Conservation (phyloP, 805 yeast genomes). For the Candida easanensis region DNA sequence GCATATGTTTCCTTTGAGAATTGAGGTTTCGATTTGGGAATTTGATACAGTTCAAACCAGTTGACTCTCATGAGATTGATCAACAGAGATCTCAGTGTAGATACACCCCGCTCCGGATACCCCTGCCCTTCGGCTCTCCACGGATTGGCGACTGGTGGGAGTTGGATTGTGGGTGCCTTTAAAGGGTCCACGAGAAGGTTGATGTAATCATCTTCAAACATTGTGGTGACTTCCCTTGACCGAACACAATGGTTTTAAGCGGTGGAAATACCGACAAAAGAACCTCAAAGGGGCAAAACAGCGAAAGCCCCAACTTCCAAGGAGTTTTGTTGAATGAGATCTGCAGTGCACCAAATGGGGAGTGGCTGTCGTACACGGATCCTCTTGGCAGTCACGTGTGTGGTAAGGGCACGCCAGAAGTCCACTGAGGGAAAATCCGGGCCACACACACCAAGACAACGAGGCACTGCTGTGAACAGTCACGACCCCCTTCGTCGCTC, state of each 20-base stretch:
- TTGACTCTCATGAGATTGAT: slow-evolving; percentile 1
- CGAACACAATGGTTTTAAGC: no score
- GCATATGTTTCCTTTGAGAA: slow-evolving; percentile 3
- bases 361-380: no score
- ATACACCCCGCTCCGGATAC: background rate
- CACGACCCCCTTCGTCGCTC: no score
- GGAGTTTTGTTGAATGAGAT: no score
- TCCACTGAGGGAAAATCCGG: no score
- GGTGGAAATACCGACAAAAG: no score
- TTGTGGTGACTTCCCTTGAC: no score
- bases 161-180: slow-evolving; percentile 4
- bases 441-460: slow-evolving; percentile 1
- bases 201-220: slow-evolving; percentile 11
- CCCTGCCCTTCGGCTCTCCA: slow-evolving; percentile 4
- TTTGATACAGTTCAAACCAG: slow-evolving; percentile 9
- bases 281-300: no score
- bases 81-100: slow-evolving; percentile 3
- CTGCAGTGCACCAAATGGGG: no score
- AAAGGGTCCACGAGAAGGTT: slow-evolving; percentile 8
- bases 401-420: no score
- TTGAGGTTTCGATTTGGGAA: slow-evolving; percentile 2
- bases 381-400: no score
- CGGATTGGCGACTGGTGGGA: slow-evolving; percentile 8
- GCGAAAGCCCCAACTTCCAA: no score
- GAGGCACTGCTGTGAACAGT: background rate